Conservation (phyloP, 371 early-diverging fungal species). For the Cokeromyces recurvatus region DNA sequence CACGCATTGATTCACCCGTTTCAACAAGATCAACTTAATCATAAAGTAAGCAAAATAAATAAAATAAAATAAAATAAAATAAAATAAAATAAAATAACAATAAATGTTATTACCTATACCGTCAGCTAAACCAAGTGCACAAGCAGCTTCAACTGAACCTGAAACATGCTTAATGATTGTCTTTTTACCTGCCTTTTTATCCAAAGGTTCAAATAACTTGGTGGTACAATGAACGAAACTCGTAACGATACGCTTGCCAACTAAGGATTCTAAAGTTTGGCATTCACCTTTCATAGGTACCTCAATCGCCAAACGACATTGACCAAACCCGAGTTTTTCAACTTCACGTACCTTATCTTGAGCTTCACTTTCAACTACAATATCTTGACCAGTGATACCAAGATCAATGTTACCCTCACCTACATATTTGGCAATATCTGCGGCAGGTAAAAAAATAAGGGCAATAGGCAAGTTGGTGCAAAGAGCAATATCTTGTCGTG, state of each 20-base stretch:
- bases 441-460: slow-evolving; percentile 90
- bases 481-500: slow-evolving; percentile 95
- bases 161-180: slow-evolving; percentile 80
- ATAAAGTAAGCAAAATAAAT: not conserved
- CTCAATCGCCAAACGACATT: slow-evolving; percentile 86
- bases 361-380: slow-evolving; percentile 78
- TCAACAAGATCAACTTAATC: slow-evolving; percentile 51
- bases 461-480: slow-evolving; percentile 89
- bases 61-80: too few relatives aligned
- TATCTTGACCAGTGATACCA: slow-evolving; percentile 95
- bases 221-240: slow-evolving; percentile 74
- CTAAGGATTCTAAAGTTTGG: slow-evolving; percentile 61
- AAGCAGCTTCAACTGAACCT: slow-evolving; percentile 95
- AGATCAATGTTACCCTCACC: slow-evolving; percentile 93
- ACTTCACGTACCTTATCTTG: slow-evolving; percentile 68
- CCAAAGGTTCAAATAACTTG: slow-evolving; percentile 68
- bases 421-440: slow-evolving; percentile 93
- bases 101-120: slow-evolving; percentile 73
- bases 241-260: slow-evolving; percentile 92
- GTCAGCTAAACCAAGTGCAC: slow-evolving; percentile 94
- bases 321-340: slow-evolving; percentile 84
- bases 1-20: slow-evolving; percentile 97
- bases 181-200: slow-evolving; percentile 50
- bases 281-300: slow-evolving; percentile 53
- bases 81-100: slow-evolving; percentile 1